Conservation (phyloP, 2,329 filamentous ascomycete genomes). For the Alternaria sp. region DNA sequence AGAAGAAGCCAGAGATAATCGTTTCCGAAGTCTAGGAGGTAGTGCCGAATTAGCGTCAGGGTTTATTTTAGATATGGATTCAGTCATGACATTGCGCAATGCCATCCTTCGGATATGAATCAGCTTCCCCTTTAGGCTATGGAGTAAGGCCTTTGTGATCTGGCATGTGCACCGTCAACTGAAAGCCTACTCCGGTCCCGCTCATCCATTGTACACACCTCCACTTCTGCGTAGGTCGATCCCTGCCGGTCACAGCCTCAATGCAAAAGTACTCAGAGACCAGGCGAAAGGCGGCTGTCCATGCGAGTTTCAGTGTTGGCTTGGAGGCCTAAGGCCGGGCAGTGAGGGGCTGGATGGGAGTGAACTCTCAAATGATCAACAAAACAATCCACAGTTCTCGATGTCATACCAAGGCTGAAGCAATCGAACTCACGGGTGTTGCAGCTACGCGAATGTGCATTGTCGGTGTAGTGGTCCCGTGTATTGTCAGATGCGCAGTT, state of each 20-base stretch:
- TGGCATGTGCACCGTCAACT: neutral
- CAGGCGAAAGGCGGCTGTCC: neutral
- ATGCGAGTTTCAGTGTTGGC: neutral
- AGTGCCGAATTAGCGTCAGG: neutral
- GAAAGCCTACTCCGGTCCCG: neutral
- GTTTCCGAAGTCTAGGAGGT: neutral
- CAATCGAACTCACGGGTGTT: neutral
- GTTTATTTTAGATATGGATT: neutral
- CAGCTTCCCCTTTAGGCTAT: neutral
- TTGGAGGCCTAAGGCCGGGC: neutral
- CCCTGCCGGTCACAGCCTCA: neutral
- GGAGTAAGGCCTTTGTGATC: neutral
- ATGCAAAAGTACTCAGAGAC: neutral
- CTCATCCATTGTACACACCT: neutral
- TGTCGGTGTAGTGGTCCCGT: neutral
- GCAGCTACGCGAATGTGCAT: neutral
- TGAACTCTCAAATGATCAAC: neutral
- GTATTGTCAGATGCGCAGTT: neutral
- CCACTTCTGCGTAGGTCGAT: neutral
- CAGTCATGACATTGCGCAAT: neutral
- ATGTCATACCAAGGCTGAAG: neutral
- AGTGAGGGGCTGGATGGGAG: neutral
- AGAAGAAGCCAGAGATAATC: neutral
- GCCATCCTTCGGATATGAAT: neutral
- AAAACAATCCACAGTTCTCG: neutral